Conservation (phyloP, 768 basidiomycete species). For the Daedaleopsis sinensis region DNA sequence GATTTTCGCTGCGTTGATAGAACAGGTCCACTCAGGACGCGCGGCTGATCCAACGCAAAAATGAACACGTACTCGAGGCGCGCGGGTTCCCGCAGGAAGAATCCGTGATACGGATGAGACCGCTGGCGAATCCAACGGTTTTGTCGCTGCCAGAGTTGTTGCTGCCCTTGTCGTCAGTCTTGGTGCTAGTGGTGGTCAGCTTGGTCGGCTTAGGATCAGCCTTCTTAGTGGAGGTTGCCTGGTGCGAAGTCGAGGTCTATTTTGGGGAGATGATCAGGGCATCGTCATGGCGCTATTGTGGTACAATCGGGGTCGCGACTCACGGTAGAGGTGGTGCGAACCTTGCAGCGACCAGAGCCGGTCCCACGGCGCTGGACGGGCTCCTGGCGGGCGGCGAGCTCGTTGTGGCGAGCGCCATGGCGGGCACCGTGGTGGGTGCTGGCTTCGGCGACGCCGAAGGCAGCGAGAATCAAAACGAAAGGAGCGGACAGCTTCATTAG, state of each 20-base stretch:
- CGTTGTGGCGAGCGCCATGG: constrained; percentile 22
- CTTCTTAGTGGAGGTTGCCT: constrained; percentile 8
- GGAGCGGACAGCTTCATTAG: constrained; percentile 50
- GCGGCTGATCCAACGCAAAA: neutral
- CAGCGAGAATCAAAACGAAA: constrained; percentile 39
- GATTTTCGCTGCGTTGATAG: constrained; percentile 54
- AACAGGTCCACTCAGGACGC: neutral
- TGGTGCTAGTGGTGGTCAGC: neutral
- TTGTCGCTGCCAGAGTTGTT: constrained; percentile 11
- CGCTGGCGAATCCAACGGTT: constrained; percentile 7
- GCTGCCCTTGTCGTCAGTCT: constrained; percentile 3
- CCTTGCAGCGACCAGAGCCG: constrained; percentile 11
- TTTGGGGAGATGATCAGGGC: neutral
- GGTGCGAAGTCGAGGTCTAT: constrained; percentile 7
- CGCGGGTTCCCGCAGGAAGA: constrained; percentile 50
- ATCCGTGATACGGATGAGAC: constrained; percentile 39
- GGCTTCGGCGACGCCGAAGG: constrained; percentile 33
- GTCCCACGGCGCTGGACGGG: constrained; percentile 7
- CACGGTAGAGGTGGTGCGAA: constrained; percentile 1
- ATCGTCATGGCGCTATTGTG: neutral
- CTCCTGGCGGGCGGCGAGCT: constrained; percentile 3
- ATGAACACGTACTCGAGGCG: constrained; percentile 46
- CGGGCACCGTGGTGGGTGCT: constrained; percentile 41
- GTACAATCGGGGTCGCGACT: neutral
- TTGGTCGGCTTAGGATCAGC: neutral